Evolutionary conservation across 495 filamentous ascomycete genomes (phyloP).

Genomic region (Trypethelium eluteriae): DNA sequence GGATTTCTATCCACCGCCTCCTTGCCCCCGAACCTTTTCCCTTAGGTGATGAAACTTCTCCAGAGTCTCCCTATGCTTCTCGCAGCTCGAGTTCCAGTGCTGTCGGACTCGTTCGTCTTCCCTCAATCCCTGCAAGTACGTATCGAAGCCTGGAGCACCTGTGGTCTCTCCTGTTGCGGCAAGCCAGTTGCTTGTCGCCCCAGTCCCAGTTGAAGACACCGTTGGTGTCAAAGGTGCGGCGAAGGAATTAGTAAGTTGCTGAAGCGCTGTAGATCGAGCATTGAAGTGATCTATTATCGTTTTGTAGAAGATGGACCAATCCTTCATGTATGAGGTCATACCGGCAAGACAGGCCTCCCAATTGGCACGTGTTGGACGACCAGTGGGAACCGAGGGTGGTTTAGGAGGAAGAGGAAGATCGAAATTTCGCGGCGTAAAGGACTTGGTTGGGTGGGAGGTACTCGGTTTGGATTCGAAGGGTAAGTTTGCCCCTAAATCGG

Average conservation of each 20-base stretch:
- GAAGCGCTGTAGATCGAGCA: constrained; percentile 49
- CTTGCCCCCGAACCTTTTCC: constrained; percentile 20
- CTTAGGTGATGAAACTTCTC: constrained; percentile 49
- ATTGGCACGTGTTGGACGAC: constrained; percentile 30
- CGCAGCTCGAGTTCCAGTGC: constrained; percentile 58
- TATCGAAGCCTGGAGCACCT: constrained; percentile 42
- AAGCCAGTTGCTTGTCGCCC: constrained; percentile 44
- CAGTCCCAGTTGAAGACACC: constrained; percentile 14
- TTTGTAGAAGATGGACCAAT: constrained; percentile 59
- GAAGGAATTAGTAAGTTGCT: constrained; percentile 28
- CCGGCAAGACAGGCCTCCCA: constrained; percentile 54
- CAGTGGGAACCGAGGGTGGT: constrained; percentile 39
- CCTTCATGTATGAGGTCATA: constrained; percentile 61
- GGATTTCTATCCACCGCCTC: not conserved
- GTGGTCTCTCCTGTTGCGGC: constrained; percentile 44
- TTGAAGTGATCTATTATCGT: constrained; percentile 61
- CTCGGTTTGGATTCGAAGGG: constrained; percentile 65
- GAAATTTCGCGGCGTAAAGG: constrained; percentile 38
- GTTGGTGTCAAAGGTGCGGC: constrained; percentile 22
- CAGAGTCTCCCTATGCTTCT: constrained; percentile 56
- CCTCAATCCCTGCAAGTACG: constrained; percentile 54
- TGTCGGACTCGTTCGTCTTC: constrained; percentile 56
- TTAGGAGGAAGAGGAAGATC: constrained; percentile 57
- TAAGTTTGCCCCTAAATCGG: constrained; percentile 57
- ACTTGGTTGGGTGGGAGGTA: constrained; percentile 37